Percentiles rank a stretch among this genome's conserved stretches.
phyloP scores from a whole-genome alignment of 495 filamentous ascomycete species.

The Penicillium lividum region DNA sequence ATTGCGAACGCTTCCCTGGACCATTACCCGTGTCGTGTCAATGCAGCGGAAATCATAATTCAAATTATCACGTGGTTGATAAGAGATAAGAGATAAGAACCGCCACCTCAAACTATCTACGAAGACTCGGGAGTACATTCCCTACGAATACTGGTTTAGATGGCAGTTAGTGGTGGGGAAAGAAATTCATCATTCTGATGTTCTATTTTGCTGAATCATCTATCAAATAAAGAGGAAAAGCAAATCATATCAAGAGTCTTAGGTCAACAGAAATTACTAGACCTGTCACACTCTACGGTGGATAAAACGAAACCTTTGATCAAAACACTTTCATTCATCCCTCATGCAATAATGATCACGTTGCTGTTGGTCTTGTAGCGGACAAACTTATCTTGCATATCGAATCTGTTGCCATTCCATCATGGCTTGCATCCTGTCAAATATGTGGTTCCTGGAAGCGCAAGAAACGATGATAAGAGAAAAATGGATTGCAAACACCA shows the following conservation, averaged over 20 bases:
- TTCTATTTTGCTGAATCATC: neutral
- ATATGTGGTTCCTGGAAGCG: conserved; percentile 6
- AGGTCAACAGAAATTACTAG: neutral
- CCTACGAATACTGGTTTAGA: neutral
- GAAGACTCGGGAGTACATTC: neutral
- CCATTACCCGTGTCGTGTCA: conserved; percentile 26
- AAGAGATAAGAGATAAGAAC: conserved; percentile 7
- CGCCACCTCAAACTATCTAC: neutral
- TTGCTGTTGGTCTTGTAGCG: neutral
- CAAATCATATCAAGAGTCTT: neutral
- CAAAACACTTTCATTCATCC: conserved; percentile 22
- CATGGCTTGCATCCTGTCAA: conserved; percentile 11
- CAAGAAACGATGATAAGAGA: conserved; percentile 14
- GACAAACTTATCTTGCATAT: conserved; percentile 8
- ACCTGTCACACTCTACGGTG: neutral
- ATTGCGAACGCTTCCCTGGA: conserved; percentile 38
- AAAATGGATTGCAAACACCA: conserved; percentile 12
- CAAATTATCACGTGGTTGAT: conserved; percentile 29
- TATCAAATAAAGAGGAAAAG: neutral
- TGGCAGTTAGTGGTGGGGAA: neutral
- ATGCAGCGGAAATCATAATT: conserved; percentile 14
- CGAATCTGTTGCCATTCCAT: conserved; percentile 13
- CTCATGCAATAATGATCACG: conserved; percentile 11
- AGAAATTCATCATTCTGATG: neutral
- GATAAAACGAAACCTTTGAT: conserved; percentile 7